Base-by-base conservation (phyloP, 805 yeast species). In the Candida nemodendra region DNA sequence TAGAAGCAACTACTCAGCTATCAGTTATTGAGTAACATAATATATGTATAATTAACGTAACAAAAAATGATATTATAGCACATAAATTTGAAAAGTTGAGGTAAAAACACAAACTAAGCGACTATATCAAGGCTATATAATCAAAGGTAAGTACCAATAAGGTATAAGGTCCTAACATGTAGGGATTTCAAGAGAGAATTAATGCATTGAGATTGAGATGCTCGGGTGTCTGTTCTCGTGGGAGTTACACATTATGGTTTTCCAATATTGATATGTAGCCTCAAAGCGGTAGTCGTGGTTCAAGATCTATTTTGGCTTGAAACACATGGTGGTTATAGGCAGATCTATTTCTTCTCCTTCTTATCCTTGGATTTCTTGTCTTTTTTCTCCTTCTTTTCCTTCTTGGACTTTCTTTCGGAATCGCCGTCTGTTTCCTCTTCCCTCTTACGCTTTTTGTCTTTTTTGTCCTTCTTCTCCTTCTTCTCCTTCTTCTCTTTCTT, bases 311-410 rank as follows among this genome's bases (percentile, higher is more conserved):
- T n/a, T n/a, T n/a, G n/a, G n/a, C n/a, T n/a, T n/a, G n/a, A n/a
- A n/a, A n/a, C n/a, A n/a, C n/a, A n/a, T n/a, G n/a, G n/a, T n/a
- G n/a, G n/a, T n/a, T n/a, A n/a, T n/a, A n/a, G n/a, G n/a, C n/a
- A n/a, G n/a, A n/a, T 12, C 25, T 19, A 14, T 27, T 17, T 14
- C 42, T 53, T 40, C 8, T 50, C 46, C 34, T 53, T 45, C 53
- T 50, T 45, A 11, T 45, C 45, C 50, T 63, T 59, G 38, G 54
- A 54, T 32, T 53, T 54, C 45, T 47, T 42, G 38, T 56, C 45
- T 24, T 47, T 31, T 38, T 50, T 37, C 32, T 44, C 45, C 28
- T 43, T 50, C 54, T 27, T 41, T 25, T 33, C 47, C 31, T 36
- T 45, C 51, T 33, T 47, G 29, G 33, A 41, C 39, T 49, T 50